These are phyloP conservation scores for Cardiosporidium cionae DNA, from an alignment of 169 alveolate genomes.

Conservation along the genomic window DNA sequence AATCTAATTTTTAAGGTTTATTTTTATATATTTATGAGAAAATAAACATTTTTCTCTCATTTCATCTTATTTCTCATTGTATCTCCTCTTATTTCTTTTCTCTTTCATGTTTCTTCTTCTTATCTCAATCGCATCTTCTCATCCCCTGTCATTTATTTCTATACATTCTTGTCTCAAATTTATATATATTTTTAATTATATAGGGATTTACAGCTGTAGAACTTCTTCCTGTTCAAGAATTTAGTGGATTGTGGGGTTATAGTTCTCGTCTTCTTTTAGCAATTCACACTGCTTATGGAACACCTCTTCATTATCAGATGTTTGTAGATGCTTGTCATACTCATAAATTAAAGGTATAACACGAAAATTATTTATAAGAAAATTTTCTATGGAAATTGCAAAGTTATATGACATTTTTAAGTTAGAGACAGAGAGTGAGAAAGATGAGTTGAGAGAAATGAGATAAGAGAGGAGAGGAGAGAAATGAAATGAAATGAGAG, in stretches of 20 bases:
- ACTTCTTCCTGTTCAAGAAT: conserved; percentile 42
- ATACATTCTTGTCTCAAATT: too few species aligned
- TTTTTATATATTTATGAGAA: too few species aligned
- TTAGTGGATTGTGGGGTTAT: conserved; percentile 50
- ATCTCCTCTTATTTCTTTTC: too few species aligned
- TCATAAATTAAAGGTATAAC: conserved; percentile 9
- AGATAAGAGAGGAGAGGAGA: neutral
- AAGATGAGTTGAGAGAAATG: too few species aligned
- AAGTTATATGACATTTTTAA: neutral
- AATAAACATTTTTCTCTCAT: too few species aligned
- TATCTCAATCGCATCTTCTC: too few species aligned
- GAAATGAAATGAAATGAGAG: too few species aligned
- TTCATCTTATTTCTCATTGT: too few species aligned
- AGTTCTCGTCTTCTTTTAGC: conserved; percentile 36
- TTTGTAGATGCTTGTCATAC: conserved; percentile 29
- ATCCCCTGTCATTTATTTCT: too few species aligned
- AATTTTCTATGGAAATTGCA: neutral
- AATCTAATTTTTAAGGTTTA: too few species aligned
- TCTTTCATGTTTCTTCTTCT: too few species aligned
- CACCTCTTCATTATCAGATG: conserved; percentile 12
- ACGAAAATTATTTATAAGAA: neutral
- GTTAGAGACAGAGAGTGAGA: neutral
- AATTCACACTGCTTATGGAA: conserved; percentile 22
- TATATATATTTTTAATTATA: neutral
- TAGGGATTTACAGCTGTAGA: conserved; percentile 36